Evolutionary conservation across 2,329 filamentous ascomycete species (phyloP).

Genomic region (Aspergillus nomiae): DNA sequence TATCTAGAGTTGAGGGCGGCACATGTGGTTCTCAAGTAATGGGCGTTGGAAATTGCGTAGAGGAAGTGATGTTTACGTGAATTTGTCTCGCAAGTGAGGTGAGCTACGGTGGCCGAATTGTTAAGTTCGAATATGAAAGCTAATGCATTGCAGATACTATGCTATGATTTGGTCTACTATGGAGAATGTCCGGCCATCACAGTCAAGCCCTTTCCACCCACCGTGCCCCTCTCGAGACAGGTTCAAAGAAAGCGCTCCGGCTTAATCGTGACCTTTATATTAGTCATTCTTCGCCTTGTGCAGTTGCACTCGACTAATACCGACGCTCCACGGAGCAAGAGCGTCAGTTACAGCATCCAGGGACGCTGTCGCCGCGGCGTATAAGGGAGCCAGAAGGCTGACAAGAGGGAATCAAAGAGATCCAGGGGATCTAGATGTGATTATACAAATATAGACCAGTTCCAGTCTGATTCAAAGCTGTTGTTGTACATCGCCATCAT

Average conservation of each 20-base stretch:
- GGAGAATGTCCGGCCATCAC: conserved; percentile 76
- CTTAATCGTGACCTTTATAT: conserved; percentile 85
- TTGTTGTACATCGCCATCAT: conserved; percentile 5
- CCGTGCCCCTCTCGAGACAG: conserved; percentile 73
- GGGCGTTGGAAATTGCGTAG: not conserved
- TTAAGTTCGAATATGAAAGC: not conserved
- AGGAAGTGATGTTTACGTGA: not conserved
- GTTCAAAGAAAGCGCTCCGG: conserved; percentile 91
- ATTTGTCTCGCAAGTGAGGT: conserved; percentile 1
- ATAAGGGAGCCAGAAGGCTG: conserved; percentile 10
- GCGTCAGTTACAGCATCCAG: conserved; percentile 60
- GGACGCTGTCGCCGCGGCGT: conserved; percentile 58
- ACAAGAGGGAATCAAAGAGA: not conserved
- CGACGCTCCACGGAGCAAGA: conserved; percentile 70
- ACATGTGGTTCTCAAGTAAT: conserved; percentile 84
- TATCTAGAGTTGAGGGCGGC: conserved; percentile 89
- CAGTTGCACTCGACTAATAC: conserved; percentile 67
- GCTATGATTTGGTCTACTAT: conserved; percentile 6
- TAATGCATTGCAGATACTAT: conserved; percentile 12
- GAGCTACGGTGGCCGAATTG: not conserved
- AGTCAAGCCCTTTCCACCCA: conserved; percentile 96
- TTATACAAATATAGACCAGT: not conserved
- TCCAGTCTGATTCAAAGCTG: not conserved
- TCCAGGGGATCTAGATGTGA: not conserved
- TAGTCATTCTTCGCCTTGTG: conserved; percentile 72